Evolutionary conservation across 768 basidiomycete genomes (phyloP), one percentile per base, ranked within the genome.

Genomic region (Boletus sp.): DNA sequence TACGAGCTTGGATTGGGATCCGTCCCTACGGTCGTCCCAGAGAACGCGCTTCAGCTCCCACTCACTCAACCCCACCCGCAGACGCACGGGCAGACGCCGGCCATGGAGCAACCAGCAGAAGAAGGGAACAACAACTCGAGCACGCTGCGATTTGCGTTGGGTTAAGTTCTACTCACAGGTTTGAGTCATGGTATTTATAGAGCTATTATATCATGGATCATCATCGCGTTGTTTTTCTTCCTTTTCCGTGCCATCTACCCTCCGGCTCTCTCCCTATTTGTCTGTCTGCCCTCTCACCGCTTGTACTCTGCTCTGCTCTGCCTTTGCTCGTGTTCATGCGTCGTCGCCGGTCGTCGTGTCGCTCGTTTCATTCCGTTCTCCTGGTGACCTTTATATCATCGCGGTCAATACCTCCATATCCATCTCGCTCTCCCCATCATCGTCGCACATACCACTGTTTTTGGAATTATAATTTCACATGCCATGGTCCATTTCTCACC

Each of bases 141-240:
- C 43, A 70, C 70, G 23, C 42, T 70, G 40, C 53, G 70, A 29
- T 70, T 71, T 33, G 69, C 69, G 14, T 46, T 70, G 44, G 69
- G 69, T 19, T 70, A 50, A 70, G 35, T 21, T 13, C 9, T 25
- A 11, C 15, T 9, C 25, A n/a, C n/a, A n/a, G 33, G 38, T 34
- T 37, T 30, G 27, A 44, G 38, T 34, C 17, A 23, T 42, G 53
- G 17, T 68, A 68, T 68, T 69, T 68, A 68, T 69, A 56, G 55
- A 54, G 55, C 47, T 68, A 68, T 60, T 65, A 56, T 68, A 57
- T 58, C 38, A 25, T 15, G 35, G 37, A 29, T 25, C 42, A 19
- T 35, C 40, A 32, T 43, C 35, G 5, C 23, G 33, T 46, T 51
- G 29, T 47, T 32, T 13, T 43, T 50, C 39, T 29, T 44, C 5